Evolutionary conservation across 805 yeast species (phyloP).

Genomic region (Candida ipomoeae): DNA sequence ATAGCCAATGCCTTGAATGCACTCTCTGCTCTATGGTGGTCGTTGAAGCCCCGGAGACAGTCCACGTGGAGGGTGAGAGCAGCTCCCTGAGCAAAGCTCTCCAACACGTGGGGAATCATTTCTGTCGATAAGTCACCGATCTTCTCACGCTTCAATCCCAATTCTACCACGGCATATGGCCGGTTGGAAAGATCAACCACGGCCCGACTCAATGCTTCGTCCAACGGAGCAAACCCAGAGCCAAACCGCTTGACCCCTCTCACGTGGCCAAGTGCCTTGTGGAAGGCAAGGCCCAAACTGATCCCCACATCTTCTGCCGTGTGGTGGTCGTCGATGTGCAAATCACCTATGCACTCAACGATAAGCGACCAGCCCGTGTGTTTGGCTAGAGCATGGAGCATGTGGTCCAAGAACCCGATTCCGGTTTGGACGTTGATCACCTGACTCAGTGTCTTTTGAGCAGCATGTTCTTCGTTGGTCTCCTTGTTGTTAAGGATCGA

Average conservation of each 20-base stretch:
- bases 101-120: constrained; percentile 97
- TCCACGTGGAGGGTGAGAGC: constrained; percentile 91
- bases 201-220: constrained; percentile 92
- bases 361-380: constrained; percentile 95
- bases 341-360: constrained; percentile 88
- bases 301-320: constrained; percentile 94
- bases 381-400: constrained; percentile 95
- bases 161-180: constrained; percentile 85
- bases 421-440: constrained; percentile 82
- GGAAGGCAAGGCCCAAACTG: constrained; percentile 85
- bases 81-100: constrained; percentile 91
- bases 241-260: constrained; percentile 93
- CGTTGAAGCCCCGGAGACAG: constrained; percentile 88
- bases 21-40: constrained; percentile 93
- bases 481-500: constrained; percentile 47
- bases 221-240: constrained; percentile 88
- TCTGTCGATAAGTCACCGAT: constrained; percentile 90
- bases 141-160: constrained; percentile 88
- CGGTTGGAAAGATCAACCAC: constrained; percentile 94
- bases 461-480: constrained; percentile 44
- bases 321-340: constrained; percentile 96
- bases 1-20: constrained; percentile 96
- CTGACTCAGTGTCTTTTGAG: constrained; percentile 68
- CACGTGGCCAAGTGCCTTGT: constrained; percentile 82
- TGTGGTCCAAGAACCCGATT: constrained; percentile 92